These are phyloP conservation scores for Moringa oleifera DNA, from an alignment of 345 rosid species.

Conservation along the genomic window DNA sequence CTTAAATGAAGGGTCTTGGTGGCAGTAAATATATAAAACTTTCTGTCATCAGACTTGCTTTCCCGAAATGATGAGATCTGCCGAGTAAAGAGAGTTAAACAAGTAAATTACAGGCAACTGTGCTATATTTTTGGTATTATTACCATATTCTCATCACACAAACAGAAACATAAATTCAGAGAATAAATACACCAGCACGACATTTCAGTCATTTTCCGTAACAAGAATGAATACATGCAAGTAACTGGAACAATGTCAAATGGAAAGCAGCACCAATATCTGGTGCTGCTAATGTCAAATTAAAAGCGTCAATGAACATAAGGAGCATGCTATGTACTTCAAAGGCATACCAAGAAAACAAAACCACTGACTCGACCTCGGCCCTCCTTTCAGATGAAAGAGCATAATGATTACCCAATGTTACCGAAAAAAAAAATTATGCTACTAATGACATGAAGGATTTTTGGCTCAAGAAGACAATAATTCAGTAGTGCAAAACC, in stretches of 20 bases:
- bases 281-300: neutral
- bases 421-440: neutral
- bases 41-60: constrained; percentile 91
- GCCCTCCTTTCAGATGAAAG: constrained; percentile 8
- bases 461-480: too few species aligned
- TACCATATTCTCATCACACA: neutral
- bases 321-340: neutral
- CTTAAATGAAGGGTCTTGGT: constrained; percentile 95
- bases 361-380: constrained; percentile 9
- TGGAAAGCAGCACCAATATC: neutral
- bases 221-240: constrained; percentile 5
- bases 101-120: constrained; percentile 11
- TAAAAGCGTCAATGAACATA: neutral
- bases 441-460: neutral
- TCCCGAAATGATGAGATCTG: constrained; percentile 97
- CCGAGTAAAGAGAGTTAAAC: constrained; percentile 24
- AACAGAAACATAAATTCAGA: neutral
- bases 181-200: constrained; percentile 2
- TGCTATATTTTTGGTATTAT: neutral
- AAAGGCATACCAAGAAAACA: constrained; percentile 2
- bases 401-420: neutral
- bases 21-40: constrained; percentile 91
- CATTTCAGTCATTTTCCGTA: constrained; percentile 1
- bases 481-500: neutral
- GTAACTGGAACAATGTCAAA: neutral